Evolutionary conservation across 805 yeast species (phyloP), one percentile per base, ranked within the genome.

Genomic region (Zygosaccharomyces pseudorouxii): DNA sequence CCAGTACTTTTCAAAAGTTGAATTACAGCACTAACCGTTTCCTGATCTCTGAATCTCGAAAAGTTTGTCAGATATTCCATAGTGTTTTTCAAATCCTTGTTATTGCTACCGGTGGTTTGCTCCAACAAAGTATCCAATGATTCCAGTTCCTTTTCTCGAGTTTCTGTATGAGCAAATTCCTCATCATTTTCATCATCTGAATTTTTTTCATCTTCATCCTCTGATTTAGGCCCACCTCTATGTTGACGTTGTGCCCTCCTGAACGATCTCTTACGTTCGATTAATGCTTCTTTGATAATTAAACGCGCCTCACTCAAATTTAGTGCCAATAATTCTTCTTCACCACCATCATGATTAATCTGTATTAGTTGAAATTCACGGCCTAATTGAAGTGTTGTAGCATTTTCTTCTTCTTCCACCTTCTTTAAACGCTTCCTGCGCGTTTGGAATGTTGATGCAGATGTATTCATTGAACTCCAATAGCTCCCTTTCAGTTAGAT

Each of bases 11-110:
- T 82, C 62, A 93, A 74, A 54, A 93, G 71, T 57, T 86, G 87
- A 63, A 92, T 97, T 18, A 89, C 98, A 0, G 97, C 96, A 49
- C 88, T 83, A 29, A 93, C 90, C 0, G 97, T 89, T 53, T 90
- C 90, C 35, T 89, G 85, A 66, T 89, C 96, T 70, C 89, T 84
- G 69, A 92, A 93, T 58, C 98, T 76, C 3, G 97, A 83, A 70
- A 93, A 93, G 42, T 80, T 81, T 1, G 92, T 76, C 52, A 93
- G 73, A 64, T 89, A 88, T 64, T 89, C 93, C 65, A 92, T 78
- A 1, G 98, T 88, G 68, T 93, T 92, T 65, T 92, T 89, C 68
- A 93, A 75, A 47, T 90, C 93, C 64, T 89, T 92, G 65, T 84
- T 86, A 41, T 89, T 86, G 56, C 84, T 86, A 22, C 88, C 87